phyloP scores from a whole-genome alignment of 2,329 filamentous ascomycete species.

The Grosmannia serpens region DNA sequence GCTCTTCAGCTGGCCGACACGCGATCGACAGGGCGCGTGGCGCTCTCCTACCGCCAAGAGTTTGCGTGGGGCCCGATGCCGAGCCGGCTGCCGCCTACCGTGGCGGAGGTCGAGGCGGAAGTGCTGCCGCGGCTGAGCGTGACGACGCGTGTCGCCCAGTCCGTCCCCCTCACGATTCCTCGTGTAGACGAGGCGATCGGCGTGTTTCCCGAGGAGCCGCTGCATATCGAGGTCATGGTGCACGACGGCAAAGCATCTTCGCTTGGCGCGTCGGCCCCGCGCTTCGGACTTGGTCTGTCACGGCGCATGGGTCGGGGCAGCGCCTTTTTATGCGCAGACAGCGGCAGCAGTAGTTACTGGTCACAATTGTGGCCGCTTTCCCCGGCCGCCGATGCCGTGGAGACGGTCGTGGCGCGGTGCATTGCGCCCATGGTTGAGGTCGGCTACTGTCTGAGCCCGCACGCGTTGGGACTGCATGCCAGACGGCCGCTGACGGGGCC shows the following conservation, averaged over 20 bases:
- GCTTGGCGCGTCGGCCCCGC: background rate
- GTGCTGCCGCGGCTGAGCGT: conserved; percentile 26
- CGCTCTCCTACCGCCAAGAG: conserved; percentile 27
- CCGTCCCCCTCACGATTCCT: conserved; percentile 1
- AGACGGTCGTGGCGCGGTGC: conserved; percentile 7
- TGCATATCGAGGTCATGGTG: conserved; percentile 23
- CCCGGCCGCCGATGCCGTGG: background rate
- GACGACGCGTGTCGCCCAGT: conserved; percentile 21
- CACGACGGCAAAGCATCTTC: conserved; percentile 1
- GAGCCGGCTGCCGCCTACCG: conserved; percentile 11
- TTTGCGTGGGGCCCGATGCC: conserved; percentile 14
- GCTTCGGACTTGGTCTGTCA: conserved; percentile 15
- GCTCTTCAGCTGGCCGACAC: conserved; percentile 26
- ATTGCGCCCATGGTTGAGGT: conserved; percentile 28
- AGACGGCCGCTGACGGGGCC: conserved; percentile 20
- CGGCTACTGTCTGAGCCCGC: conserved; percentile 24
- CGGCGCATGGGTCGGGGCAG: conserved; percentile 18
- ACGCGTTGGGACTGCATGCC: conserved; percentile 20
- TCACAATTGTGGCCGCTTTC: conserved; percentile 15
- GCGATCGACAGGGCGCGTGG: conserved; percentile 25
- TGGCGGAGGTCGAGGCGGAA: conserved; percentile 25
- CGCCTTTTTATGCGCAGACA: conserved; percentile 28
- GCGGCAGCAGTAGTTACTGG: conserved; percentile 25
- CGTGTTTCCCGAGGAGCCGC: conserved; percentile 16
- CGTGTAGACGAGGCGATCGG: background rate